A percentile compares a stretch with the other conserved stretches of the same genome.
Conservation (phyloP, 2,329 filamentous ascomycete genomes). For the Hirsutella thompsonii region DNA sequence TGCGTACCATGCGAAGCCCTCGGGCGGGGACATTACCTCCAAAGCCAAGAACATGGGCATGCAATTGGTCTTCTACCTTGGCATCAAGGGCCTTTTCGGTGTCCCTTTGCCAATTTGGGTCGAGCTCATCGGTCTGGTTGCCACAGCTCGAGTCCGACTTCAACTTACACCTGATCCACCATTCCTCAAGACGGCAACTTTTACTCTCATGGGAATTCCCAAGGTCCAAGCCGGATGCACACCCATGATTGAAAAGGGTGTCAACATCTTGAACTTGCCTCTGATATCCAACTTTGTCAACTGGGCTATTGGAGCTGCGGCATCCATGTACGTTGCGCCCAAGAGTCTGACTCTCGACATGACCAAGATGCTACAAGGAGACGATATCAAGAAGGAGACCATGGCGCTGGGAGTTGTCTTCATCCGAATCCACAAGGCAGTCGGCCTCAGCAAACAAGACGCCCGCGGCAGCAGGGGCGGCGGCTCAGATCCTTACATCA, state of each 20-base stretch:
- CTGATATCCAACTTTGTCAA: conserved; percentile 96
- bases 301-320: conserved; percentile 78
- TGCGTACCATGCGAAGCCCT: conserved; percentile 80
- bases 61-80: conserved; percentile 89
- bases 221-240: conserved; percentile 82
- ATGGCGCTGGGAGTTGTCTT: conserved; percentile 81
- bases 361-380: conserved; percentile 79
- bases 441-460: conserved; percentile 86
- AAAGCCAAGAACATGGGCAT: conserved; percentile 95
- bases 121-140: conserved; percentile 81
- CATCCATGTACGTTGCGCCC: conserved; percentile 84
- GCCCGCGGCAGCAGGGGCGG: conserved; percentile 67
- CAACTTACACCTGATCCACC: conserved; percentile 84
- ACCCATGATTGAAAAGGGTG: conserved; percentile 80
- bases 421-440: conserved; percentile 79
- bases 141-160: conserved; percentile 69
- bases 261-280: conserved; percentile 84
- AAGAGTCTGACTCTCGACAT: conserved; percentile 91
- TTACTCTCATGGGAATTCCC: conserved; percentile 88
- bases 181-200: conserved; percentile 81
- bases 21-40: conserved; percentile 54
- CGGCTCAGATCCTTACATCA: conserved; percentile 92
- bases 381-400: conserved; percentile 83
- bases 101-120: conserved; percentile 81
- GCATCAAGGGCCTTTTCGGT: conserved; percentile 77